Conservation (phyloP, 2,329 filamentous ascomycete genomes). For the Furcasterigmium furcatum region DNA sequence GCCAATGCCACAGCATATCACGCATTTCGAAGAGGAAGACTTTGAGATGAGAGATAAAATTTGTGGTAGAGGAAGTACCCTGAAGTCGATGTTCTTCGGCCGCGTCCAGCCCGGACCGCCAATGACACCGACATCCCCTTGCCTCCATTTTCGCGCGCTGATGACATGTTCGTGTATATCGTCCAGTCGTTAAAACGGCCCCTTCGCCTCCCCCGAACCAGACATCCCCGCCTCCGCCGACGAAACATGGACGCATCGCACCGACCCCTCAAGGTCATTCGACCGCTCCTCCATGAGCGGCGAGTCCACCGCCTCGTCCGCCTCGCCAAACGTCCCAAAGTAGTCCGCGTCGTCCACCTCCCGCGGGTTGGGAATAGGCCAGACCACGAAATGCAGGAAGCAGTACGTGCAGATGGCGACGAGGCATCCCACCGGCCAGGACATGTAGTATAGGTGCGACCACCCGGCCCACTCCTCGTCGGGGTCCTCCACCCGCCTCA, state of each 20-base stretch:
- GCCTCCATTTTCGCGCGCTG: no score
- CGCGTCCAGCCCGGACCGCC: no score
- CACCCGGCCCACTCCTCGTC: constrained; percentile 14
- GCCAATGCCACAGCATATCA: no score
- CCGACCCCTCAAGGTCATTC: neutral
- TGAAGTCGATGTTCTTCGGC: no score
- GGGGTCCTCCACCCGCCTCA: constrained; percentile 14
- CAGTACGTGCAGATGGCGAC: constrained; percentile 15
- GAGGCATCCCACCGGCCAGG: constrained; percentile 18
- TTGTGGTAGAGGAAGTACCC: no score
- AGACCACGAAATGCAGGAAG: constrained; percentile 9
- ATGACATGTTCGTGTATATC: no score
- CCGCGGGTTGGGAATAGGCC: constrained; percentile 12
- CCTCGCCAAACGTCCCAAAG: constrained; percentile 19
- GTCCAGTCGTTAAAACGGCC: no score
- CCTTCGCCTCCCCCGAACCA: no score
- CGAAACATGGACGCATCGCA: neutral
- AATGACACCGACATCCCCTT: no score
- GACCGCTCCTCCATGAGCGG: neutral
- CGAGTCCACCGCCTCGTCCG: constrained; percentile 1
- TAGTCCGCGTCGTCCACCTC: constrained; percentile 20
- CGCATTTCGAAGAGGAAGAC: no score
- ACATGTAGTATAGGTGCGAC: constrained; percentile 22
- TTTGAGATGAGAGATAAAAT: no score
- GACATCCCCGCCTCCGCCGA: no score